A percentile compares a stretch with the other conserved stretches of the same genome.
phyloP scores from a whole-genome alignment of 768 basidiomycete genomes.

The Boletales sp. region DNA sequence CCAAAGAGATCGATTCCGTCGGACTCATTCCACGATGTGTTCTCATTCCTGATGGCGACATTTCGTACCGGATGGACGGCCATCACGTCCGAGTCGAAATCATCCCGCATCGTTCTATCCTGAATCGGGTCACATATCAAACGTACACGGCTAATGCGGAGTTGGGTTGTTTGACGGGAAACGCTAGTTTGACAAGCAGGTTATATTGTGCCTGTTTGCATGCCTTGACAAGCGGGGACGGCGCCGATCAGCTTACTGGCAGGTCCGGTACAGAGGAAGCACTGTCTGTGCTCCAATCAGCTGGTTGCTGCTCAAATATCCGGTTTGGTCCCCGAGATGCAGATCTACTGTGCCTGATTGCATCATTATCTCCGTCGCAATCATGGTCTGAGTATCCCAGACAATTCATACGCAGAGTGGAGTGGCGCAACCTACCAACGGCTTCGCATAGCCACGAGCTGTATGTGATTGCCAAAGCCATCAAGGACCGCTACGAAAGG shows the following conservation, averaged over 20 bases:
- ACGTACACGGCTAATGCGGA: slow-evolving; percentile 29
- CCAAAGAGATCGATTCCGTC: background rate
- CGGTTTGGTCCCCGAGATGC: slow-evolving; percentile 25
- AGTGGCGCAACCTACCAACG: slow-evolving; percentile 23
- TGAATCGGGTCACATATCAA: slow-evolving; percentile 16
- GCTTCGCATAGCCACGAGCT: slow-evolving; percentile 30
- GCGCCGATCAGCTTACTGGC: slow-evolving; percentile 41
- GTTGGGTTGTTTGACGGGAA: slow-evolving; percentile 26
- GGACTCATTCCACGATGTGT: slow-evolving; percentile 17
- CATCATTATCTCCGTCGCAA: slow-evolving; percentile 29
- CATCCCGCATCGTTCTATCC: background rate
- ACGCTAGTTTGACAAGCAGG: slow-evolving; percentile 18
- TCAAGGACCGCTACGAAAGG: slow-evolving; percentile 22
- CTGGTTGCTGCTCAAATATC: slow-evolving; percentile 37
- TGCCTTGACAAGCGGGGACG: slow-evolving; percentile 36
- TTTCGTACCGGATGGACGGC: slow-evolving; percentile 1
- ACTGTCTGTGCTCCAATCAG: slow-evolving; percentile 34
- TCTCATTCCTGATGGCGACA: slow-evolving; percentile 35
- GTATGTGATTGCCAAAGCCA: slow-evolving; percentile 16
- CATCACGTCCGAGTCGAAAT: slow-evolving; percentile 12
- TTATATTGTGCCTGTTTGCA: slow-evolving; percentile 43
- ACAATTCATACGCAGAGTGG: slow-evolving; percentile 39
- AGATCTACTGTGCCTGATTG: slow-evolving; percentile 31
- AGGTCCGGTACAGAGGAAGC: slow-evolving; percentile 46
- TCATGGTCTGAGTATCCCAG: background rate